Base-by-base conservation (phyloP, 2,329 filamentous ascomycete species). In the Aspergillus piperis region DNA sequence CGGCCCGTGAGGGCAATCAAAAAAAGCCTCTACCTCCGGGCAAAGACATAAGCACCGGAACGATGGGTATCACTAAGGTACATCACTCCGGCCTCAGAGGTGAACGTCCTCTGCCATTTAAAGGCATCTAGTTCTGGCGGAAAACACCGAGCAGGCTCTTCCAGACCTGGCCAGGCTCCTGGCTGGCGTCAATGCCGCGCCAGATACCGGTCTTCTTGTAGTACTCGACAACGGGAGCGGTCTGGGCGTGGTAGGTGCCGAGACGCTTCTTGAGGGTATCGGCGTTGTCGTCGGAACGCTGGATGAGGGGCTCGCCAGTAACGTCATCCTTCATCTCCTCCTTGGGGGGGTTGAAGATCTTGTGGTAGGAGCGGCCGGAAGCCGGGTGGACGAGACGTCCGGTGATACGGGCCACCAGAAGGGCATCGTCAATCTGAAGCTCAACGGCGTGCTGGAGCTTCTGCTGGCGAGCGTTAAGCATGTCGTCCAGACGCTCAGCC, bases 181-280 rank as follows among this genome's bases (percentile, higher is more conserved):
- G 92, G 83, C 91, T 96, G 66, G 95, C 95, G 77, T 99, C 95
- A 71, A 99, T 87, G 64, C 90, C 90, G 79, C 89, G 90, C 95
- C 95, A 99, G 83, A 99, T 97, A 69, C 93, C 93, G 53, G 91
- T 96, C 81, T 92, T 92, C 82, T 96, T 90, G 87, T 99, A 99
- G 85, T 99, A 99, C 61, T 88, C 85, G 64, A 96, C 93, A 53
- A 99, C 95, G 19, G 95, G 95, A 48, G 87, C 81, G 36, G 95
- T 99, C 86, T 99, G 95, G 68, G 87, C 83, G 82, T 99, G 95
- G 81, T 99, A 99, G 62, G 94, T 97, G 42, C 83, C 83, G 62
- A 99, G 85, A 65, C 95, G 90, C 88, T 97, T 99, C 86, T 92
- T 94, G 66, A 99, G 86, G 48, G 95, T 92, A 8, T 93, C 94